phyloP scores from a whole-genome alignment of 257 asterid species.

The Solanum verrucosum region DNA sequence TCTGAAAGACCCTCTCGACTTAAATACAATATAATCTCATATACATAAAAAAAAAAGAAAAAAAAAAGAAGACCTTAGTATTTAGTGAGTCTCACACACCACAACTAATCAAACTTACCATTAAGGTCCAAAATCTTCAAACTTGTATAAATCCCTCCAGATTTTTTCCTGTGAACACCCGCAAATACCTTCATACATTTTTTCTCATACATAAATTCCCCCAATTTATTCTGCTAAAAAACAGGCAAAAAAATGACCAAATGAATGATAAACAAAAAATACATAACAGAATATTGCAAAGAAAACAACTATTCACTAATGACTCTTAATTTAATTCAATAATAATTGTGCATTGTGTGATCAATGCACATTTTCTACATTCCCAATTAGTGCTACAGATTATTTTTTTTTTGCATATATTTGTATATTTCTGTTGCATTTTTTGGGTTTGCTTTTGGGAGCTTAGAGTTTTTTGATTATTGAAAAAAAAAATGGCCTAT shows the following conservation, averaged over 20 bases:
- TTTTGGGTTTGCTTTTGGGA: not conserved
- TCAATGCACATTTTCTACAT: slow-evolving; percentile 1
- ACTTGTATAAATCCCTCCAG: not conserved
- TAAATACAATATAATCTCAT: too few relatives aligned
- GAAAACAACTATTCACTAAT: not conserved
- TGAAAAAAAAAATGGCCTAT: slow-evolving; percentile 33
- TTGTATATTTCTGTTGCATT: not conserved
- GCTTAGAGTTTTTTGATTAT: not conserved
- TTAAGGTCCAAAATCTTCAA: not conserved
- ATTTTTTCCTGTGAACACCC: not conserved
- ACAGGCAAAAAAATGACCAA: not conserved
- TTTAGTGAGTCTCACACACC: not conserved
- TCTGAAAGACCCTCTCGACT: too few relatives aligned
- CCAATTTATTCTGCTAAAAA: not conserved
- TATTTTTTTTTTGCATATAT: not conserved
- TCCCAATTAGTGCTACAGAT: not conserved
- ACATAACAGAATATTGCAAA: not conserved
- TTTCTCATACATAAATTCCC: not conserved
- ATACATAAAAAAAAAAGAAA: too few relatives aligned
- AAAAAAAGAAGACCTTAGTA: not conserved
- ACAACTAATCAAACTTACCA: not conserved
- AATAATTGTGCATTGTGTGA: not conserved
- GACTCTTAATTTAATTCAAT: not conserved
- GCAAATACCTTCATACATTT: not conserved
- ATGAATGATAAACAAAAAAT: not conserved